A percentile compares a stretch with the other conserved stretches of the same genome.
Evolutionary conservation across 306 rosid species (phyloP).

Genomic region (Cicer chorassanicum): DNA sequence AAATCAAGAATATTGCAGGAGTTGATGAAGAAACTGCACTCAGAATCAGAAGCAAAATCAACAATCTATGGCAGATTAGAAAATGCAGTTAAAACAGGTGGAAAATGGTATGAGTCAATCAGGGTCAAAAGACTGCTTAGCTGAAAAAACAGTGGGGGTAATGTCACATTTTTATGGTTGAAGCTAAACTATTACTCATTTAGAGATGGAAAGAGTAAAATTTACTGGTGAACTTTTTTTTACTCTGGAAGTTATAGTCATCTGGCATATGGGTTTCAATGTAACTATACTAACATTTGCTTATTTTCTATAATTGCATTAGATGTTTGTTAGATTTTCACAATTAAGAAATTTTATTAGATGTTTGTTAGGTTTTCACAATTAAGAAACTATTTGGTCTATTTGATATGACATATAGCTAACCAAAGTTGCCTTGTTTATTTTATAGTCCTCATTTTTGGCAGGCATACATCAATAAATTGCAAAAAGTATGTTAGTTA

Average conservation of each 20-base stretch:
- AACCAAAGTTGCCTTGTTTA: background rate
- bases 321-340: slow-evolving; percentile 4
- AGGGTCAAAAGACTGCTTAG: background rate
- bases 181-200: background rate
- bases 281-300: background rate
- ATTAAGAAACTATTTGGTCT: background rate
- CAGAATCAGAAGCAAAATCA: slow-evolving; percentile 10
- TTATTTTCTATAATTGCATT: background rate
- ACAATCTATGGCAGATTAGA: background rate
- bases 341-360: background rate
- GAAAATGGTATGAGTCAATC: slow-evolving; percentile 12
- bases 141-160: background rate
- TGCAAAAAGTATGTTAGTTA: background rate
- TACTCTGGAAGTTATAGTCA: background rate
- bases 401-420: slow-evolving; percentile 3
- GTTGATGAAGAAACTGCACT: background rate
- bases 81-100: slow-evolving; percentile 5
- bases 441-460: background rate
- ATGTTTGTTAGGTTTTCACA: slow-evolving; percentile 3
- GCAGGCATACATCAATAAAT: no score
- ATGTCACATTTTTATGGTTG: background rate
- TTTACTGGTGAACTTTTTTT: background rate
- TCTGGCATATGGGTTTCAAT: background rate
- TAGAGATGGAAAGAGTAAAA: background rate
- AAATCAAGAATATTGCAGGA: slow-evolving; percentile 24